Evolutionary conservation across 1,284 basidiomycete genomes (phyloP).

Genomic region (Naganishia liquefaciens): DNA sequence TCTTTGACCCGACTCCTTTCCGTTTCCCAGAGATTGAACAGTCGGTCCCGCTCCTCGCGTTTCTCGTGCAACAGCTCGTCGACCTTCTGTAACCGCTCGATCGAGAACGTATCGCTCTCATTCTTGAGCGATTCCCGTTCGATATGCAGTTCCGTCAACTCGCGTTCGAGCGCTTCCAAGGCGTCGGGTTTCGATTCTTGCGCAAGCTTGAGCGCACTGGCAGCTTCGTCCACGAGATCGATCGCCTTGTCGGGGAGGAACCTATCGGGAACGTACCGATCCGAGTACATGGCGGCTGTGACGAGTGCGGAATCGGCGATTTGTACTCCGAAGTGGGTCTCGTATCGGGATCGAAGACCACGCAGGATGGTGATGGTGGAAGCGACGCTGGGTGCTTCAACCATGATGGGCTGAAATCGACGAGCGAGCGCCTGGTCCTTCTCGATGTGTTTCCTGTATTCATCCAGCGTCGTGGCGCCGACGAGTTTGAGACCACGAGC

Average conservation of each 20-base stretch:
- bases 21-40: slow-evolving; percentile 71
- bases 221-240: slow-evolving; percentile 81
- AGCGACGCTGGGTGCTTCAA: slow-evolving; percentile 83
- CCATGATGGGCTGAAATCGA: slow-evolving; percentile 82
- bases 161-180: slow-evolving; percentile 77
- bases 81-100: slow-evolving; percentile 68
- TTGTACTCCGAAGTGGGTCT: slow-evolving; percentile 86
- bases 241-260: slow-evolving; percentile 89
- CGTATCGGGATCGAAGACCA: slow-evolving; percentile 79
- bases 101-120: slow-evolving; percentile 78
- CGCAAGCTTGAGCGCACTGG: slow-evolving; percentile 79
- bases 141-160: slow-evolving; percentile 83
- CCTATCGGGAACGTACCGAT: slow-evolving; percentile 81
- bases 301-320: slow-evolving; percentile 85
- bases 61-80: slow-evolving; percentile 61
- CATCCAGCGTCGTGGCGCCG: slow-evolving; percentile 84
- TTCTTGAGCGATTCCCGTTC: slow-evolving; percentile 87
- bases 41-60: slow-evolving; percentile 63
- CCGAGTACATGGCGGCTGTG: slow-evolving; percentile 75
- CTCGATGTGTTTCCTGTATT: slow-evolving; percentile 86
- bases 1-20: slow-evolving; percentile 78
- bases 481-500: slow-evolving; percentile 82
- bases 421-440: slow-evolving; percentile 89
- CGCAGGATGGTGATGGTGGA: slow-evolving; percentile 85
- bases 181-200: slow-evolving; percentile 88